Conservation (phyloP, 225 moss, liverwort and hornwort genomes). For the Neckera pumila region DNA sequence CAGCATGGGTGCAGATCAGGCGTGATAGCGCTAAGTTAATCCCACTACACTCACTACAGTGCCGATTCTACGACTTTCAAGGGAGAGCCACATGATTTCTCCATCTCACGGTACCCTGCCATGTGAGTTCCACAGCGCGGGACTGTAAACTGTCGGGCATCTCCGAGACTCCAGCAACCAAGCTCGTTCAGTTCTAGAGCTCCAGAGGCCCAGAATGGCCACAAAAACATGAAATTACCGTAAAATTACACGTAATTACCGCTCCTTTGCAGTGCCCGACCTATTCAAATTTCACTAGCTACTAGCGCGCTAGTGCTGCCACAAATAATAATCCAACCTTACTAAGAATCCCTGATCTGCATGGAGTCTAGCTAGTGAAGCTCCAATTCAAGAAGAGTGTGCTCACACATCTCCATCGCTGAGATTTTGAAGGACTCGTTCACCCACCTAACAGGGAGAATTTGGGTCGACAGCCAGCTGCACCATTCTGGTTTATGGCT, state of each 20-base stretch:
- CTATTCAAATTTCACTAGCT: neutral
- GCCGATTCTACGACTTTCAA: neutral
- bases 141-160: neutral
- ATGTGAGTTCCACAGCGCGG: neutral
- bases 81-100: neutral
- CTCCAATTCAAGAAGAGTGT: neutral
- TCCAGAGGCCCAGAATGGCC: neutral
- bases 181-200: neutral
- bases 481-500: neutral
- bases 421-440: neutral
- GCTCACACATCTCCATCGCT: neutral
- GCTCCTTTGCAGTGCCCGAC: no score
- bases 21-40: neutral
- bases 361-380: neutral
- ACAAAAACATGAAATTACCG: neutral
- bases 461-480: neutral
- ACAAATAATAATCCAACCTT: neutral
- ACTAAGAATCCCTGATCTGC: neutral
- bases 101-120: neutral
- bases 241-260: neutral
- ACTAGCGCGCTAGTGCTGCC: no score
- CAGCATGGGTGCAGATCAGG: neutral
- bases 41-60: neutral
- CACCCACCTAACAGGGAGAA: neutral
- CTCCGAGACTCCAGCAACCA: neutral